These are phyloP conservation scores for Tolypocladium guangdongense DNA, from an alignment of 2,329 filamentous ascomycete genomes.

Conservation along the genomic window DNA sequence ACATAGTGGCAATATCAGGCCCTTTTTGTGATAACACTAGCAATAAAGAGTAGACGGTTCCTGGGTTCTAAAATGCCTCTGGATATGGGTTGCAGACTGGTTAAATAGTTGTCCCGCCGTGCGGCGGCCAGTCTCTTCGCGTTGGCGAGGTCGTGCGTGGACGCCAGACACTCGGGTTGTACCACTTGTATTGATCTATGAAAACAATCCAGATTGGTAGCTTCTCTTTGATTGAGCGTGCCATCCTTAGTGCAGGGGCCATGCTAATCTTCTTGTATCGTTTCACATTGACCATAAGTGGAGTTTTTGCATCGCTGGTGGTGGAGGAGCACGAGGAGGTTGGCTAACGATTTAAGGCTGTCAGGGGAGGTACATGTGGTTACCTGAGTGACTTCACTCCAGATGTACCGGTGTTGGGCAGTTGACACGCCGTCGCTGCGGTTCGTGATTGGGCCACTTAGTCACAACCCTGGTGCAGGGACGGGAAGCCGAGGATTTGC, in stretches of 20 bases:
- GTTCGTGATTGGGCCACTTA: background rate
- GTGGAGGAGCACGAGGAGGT: background rate
- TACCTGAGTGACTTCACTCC: background rate
- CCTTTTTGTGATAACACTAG: no score
- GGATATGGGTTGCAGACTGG: no score
- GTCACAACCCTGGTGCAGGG: background rate
- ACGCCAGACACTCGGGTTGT: no score
- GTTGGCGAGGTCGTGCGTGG: no score
- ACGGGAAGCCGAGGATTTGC: background rate
- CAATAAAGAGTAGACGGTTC: no score
- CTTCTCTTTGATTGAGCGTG: constrained; percentile 75
- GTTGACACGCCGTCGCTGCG: background rate
- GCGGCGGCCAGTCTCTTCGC: no score
- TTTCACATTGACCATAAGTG: no score
- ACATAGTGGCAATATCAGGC: no score
- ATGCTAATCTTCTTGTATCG: constrained; percentile 81
- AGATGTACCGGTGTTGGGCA: background rate
- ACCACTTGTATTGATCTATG: no score
- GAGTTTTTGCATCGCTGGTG: background rate
- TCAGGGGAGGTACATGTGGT: background rate
- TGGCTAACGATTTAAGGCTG: background rate
- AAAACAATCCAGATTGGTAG: no score
- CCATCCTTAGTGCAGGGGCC: constrained; percentile 88
- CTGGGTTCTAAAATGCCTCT: no score
- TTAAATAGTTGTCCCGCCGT: no score